A percentile compares a stretch with the other conserved stretches of the same genome.
These are phyloP conservation scores for Tremella yokohamensis DNA, from an alignment of 768 basidiomycete genomes.

Conservation along the genomic window DNA sequence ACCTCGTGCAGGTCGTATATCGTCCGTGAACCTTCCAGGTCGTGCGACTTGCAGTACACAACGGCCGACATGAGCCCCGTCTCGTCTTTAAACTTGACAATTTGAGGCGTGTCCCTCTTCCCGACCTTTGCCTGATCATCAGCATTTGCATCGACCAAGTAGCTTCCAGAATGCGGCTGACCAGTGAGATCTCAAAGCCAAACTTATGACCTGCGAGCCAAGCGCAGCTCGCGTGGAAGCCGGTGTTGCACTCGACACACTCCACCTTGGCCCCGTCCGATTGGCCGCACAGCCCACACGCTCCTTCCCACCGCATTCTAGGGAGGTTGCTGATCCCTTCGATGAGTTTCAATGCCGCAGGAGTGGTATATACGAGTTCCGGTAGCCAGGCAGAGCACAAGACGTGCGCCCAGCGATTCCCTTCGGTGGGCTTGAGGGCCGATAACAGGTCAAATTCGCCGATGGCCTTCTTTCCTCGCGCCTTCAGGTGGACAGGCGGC, in stretches of 20 bases:
- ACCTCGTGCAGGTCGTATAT: slow-evolving; percentile 81
- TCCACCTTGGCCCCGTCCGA: slow-evolving; percentile 72
- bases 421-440: slow-evolving; percentile 86
- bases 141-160: neutral
- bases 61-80: slow-evolving; percentile 74
- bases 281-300: slow-evolving; percentile 68
- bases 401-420: slow-evolving; percentile 86
- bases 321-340: slow-evolving; percentile 79
- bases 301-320: slow-evolving; percentile 65
- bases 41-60: slow-evolving; percentile 73
- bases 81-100: slow-evolving; percentile 69
- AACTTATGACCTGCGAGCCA: slow-evolving; percentile 80
- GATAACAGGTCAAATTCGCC: slow-evolving; percentile 56
- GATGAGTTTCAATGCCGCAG: slow-evolving; percentile 66
- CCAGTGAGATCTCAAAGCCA: slow-evolving; percentile 86
- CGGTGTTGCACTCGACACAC: slow-evolving; percentile 74
- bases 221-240: slow-evolving; percentile 86
- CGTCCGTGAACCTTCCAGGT: slow-evolving; percentile 57
- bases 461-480: slow-evolving; percentile 23
- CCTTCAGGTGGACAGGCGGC: slow-evolving; percentile 32
- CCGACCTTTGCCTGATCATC: slow-evolving; percentile 70
- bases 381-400: slow-evolving; percentile 83
- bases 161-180: slow-evolving; percentile 53
- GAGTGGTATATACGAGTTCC: slow-evolving; percentile 78
- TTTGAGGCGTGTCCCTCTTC: slow-evolving; percentile 64